Evolutionary conservation across 2,329 filamentous ascomycete genomes (phyloP), one percentile per base, ranked within the genome.

Genomic region (Knufia petricola): DNA sequence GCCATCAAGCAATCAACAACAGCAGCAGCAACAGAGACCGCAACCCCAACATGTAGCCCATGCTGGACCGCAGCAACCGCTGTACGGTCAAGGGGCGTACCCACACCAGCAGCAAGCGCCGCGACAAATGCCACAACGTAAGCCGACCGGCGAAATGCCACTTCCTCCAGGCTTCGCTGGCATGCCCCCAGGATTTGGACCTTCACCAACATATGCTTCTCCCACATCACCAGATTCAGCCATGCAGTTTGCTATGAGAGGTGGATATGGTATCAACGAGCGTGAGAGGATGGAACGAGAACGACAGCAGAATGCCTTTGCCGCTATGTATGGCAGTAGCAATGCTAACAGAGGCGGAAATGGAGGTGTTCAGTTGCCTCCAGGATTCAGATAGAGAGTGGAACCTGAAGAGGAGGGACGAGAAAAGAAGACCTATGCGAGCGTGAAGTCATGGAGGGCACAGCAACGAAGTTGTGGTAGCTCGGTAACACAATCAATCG

Each of bases 41-140:
- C 65, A 63, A 47, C 47, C 49, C 13, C 66, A 66, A 55, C 21
- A 63, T 59, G 4, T 59, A 55, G 31, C 64, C 64, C 30, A 55
- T 66, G 52, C 63, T 59, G 21, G 19, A 9, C 10, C 20, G n/a
- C 44, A 17, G 19, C 39, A 42, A 15, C 34, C 26, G 8, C 15
- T 36, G 15, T 48, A 42, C 38, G 24, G 32, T 17, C 46, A 48
- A 26, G 23, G 3, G 17, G 17, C 21, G 10, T 41, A 42, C 17
- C n/a, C 28, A 10, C 46, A 31, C 6, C 21, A 32, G 10, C 46
- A 31, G 28, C 46, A 48, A 32, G 24, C 42, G 42, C 37, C 36
- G 3, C 46, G 39, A 26, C 46, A 13, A 7, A 48, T 42, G 15
- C 38, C 46, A 15, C 46, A 48, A 37, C 46, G 46, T 13, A 48